phyloP scores from a whole-genome alignment of 441 rosid genomes.

The Pelargonium fulgidum region DNA sequence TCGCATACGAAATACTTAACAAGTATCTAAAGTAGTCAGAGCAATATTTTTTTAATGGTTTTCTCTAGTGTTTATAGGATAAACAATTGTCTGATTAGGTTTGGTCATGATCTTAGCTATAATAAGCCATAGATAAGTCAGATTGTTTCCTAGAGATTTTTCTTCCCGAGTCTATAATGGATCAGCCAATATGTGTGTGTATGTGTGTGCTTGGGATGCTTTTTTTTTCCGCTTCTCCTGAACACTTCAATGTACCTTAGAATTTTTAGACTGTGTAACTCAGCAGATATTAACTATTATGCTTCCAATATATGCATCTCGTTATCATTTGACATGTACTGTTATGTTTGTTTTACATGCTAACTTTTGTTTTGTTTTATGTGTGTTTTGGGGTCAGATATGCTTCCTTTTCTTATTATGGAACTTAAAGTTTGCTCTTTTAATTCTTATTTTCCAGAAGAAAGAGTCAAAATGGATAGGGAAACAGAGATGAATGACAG shows the following conservation, averaged over 20 bases:
- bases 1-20: too few species aligned
- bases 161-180: background rate
- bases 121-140: background rate
- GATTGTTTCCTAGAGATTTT: background rate
- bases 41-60: too few species aligned
- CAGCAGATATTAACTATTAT: too few species aligned
- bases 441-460: constrained; percentile 23
- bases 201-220: too few species aligned
- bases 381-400: background rate
- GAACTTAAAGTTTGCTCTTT: constrained; percentile 7
- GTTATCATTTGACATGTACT: background rate
- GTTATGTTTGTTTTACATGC: background rate
- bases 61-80: too few species aligned
- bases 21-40: too few species aligned
- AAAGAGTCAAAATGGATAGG: constrained; percentile 19
- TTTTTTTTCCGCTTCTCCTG: too few species aligned
- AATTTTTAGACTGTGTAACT: too few species aligned
- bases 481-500: constrained; percentile 21
- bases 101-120: background rate
- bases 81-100: background rate
- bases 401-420: background rate
- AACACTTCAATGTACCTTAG: too few species aligned
- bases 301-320: background rate
- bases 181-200: background rate
- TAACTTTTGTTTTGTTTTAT: background rate